Evolutionary conservation across 106 monocot species (phyloP), one percentile per base, ranked within the genome.

Genomic region (Acorus calamus): DNA sequence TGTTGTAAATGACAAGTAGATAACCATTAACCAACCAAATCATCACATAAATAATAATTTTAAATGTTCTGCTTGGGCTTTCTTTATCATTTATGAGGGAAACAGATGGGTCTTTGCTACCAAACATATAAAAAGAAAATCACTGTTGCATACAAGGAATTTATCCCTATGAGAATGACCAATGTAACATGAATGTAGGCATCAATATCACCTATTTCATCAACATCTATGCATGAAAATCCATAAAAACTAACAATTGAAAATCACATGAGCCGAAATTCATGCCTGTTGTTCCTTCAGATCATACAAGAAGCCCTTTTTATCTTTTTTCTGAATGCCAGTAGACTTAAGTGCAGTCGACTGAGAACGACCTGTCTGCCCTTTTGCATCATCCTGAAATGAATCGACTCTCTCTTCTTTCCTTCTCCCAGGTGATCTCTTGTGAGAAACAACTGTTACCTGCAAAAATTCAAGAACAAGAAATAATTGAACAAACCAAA

Each of bases 261-360:
- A 55, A 10, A 5, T 12, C 7, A 60, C 28, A 28, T 28, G 2
- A 66, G 53, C 13, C 7, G 4, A 42, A 9, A 53, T 50, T 11
- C 48, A 62, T 71, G 50, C 85, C 77, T 80, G 80, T 48, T 78
- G 78, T 9, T 87, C 87, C 47, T 77, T 78, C 47, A 79, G 66
- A 70, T 88, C 84, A 63, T 70, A 82, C 11, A 70, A 64, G 14
- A 63, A 60, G 2, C 73, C 82, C 46, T 73, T 73, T 62, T 66
- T 84, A 43, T 85, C 84, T 68, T 75, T 87, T 71, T 80, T 83
- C 67, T 78, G 70, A 59, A 56, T 41, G 5, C 76, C 86, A 42
- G 61, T 49, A 2, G 87, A 80, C 76, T 70, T 81, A 57, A 86
- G 71, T 62, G 62, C 81, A 9, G 61, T 50, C 52, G 76, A 58